Percentiles rank a stretch among this genome's conserved stretches.
These are phyloP conservation scores for Pontederia crassipes DNA, from an alignment of 176 grass and related monocot species.

Conservation along the genomic window DNA sequence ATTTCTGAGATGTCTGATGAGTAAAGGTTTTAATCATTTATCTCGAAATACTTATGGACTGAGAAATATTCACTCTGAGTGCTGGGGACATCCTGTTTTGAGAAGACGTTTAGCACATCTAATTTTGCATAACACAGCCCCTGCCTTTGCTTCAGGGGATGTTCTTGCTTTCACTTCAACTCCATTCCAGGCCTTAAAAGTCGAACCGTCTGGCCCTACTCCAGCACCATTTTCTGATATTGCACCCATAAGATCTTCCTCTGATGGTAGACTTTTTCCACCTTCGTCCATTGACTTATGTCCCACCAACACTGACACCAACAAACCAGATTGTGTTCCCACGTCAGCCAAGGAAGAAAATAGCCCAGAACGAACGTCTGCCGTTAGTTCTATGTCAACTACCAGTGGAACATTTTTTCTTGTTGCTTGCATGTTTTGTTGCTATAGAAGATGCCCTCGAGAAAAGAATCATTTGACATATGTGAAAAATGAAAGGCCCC, in stretches of 20 bases:
- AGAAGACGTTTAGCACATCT: slow-evolving; percentile 9
- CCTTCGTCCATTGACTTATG: neutral
- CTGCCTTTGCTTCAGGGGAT: neutral
- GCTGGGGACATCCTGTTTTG: neutral
- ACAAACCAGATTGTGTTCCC: neutral
- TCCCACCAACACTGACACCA: neutral
- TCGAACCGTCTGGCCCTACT: neutral
- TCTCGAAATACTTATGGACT: neutral
- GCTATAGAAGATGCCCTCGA: slow-evolving; percentile 12
- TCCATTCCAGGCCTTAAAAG: neutral
- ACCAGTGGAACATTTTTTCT: slow-evolving; percentile 6
- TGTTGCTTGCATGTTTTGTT: slow-evolving; percentile 1
- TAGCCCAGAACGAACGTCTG: neutral
- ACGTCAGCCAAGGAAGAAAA: neutral
- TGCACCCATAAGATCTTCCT: neutral
- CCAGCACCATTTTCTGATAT: neutral
- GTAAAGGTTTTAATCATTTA: neutral
- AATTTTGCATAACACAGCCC: neutral
- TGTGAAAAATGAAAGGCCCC: slow-evolving; percentile 38
- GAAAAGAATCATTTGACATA: slow-evolving; percentile 18
- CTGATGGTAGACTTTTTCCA: neutral
- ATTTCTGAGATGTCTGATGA: neutral
- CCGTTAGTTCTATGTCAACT: neutral
- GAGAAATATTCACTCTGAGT: neutral
- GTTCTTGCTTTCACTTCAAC: neutral